phyloP scores from a whole-genome alignment of 2,329 filamentous ascomycete species.

The Exophiala xenobiotica region DNA sequence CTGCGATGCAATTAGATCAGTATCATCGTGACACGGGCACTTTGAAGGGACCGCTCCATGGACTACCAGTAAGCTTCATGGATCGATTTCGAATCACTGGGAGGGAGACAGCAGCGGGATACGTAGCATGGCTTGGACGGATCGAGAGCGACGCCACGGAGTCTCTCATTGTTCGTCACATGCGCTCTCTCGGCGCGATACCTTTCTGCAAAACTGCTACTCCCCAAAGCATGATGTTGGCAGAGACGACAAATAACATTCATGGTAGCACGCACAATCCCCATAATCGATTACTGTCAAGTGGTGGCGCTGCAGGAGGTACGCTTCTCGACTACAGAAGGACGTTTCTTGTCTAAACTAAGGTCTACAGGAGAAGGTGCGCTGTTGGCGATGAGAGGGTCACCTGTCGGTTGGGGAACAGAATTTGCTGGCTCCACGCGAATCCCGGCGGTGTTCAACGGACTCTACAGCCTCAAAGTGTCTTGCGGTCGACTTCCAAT shows the following conservation, averaged over 20 bases:
- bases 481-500: slow-evolving; percentile 13
- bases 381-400: slow-evolving; percentile 35
- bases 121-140: slow-evolving; percentile 21
- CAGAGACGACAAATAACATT: slow-evolving; percentile 42
- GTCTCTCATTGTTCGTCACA: slow-evolving; percentile 43
- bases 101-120: slow-evolving; percentile 27
- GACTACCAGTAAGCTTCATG: slow-evolving; percentile 35
- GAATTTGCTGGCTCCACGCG: slow-evolving; percentile 40
- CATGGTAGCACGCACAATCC: slow-evolving; percentile 45
- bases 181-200: slow-evolving; percentile 45
- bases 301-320: slow-evolving; percentile 40
- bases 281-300: slow-evolving; percentile 32
- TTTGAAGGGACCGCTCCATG: slow-evolving; percentile 33
- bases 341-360: neutral
- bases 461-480: slow-evolving; percentile 19
- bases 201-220: slow-evolving; percentile 53
- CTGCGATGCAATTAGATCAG: slow-evolving; percentile 30
- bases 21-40: slow-evolving; percentile 27
- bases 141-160: slow-evolving; percentile 22
- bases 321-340: neutral
- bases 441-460: slow-evolving; percentile 36
- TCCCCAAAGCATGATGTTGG: slow-evolving; percentile 52
- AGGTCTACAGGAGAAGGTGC: slow-evolving; percentile 36
- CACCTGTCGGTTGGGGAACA: slow-evolving; percentile 34
- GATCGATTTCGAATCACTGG: slow-evolving; percentile 32